Evolutionary conservation across 805 yeast genomes (phyloP).

Genomic region (Zygoascus biomembranicola): DNA sequence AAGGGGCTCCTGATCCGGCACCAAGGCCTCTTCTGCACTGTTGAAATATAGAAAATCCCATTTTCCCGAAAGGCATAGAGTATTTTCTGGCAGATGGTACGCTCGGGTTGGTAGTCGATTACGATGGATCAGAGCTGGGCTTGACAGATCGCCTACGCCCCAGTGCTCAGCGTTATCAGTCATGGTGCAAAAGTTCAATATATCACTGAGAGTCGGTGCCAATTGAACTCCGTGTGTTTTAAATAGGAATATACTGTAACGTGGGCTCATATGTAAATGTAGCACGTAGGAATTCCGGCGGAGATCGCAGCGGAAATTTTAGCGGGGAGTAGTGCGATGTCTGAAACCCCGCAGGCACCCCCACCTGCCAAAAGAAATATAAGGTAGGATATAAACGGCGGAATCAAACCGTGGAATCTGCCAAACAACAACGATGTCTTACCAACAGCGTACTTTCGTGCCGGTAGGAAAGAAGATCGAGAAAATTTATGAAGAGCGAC

Average conservation of each 20-base stretch:
- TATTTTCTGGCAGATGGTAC: constrained; percentile 9
- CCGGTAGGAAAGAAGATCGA: constrained; percentile 10
- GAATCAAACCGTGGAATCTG: background rate
- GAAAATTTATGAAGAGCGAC: constrained; percentile 2
- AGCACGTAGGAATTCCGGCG: background rate
- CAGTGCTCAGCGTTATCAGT: background rate
- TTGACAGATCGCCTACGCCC: background rate
- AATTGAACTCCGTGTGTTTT: too few species aligned
- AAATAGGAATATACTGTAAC: too few species aligned
- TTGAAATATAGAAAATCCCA: constrained; percentile 19
- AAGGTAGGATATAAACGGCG: background rate
- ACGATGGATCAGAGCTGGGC: constrained; percentile 2
- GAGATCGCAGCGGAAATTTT: background rate
- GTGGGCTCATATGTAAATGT: background rate
- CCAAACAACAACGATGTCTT: background rate
- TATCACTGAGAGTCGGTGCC: too few species aligned
- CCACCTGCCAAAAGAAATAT: background rate
- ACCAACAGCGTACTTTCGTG: background rate
- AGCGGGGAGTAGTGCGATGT: background rate
- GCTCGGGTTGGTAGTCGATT: constrained; percentile 14
- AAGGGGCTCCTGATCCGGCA: constrained; percentile 2
- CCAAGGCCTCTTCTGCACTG: constrained; percentile 1
- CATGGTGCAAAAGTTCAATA: background rate
- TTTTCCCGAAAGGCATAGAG: constrained; percentile 16
- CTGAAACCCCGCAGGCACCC: background rate